phyloP scores from a whole-genome alignment of 495 filamentous ascomycete genomes.

The Penicillium fimorum region DNA sequence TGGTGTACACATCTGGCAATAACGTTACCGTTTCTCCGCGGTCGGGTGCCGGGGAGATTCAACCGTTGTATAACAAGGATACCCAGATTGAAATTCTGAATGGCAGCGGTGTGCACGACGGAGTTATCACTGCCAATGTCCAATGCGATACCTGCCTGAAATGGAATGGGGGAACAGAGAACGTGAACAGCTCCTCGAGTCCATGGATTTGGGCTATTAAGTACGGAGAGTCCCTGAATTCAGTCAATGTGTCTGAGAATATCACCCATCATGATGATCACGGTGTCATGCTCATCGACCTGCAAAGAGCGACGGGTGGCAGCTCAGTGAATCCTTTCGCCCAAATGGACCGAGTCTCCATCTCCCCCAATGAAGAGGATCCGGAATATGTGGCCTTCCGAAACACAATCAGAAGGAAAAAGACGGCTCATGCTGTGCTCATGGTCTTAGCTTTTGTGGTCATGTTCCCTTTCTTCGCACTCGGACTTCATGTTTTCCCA shows the following conservation, averaged over 20 bases:
- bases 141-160: conserved; percentile 55
- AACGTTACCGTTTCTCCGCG: conserved; percentile 66
- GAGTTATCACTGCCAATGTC: conserved; percentile 63
- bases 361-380: neutral
- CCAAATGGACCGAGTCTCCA: neutral
- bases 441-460: conserved; percentile 43
- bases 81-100: conserved; percentile 54
- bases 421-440: conserved; percentile 41
- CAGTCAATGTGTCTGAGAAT: conserved; percentile 42
- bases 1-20: conserved; percentile 62
- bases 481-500: conserved; percentile 43
- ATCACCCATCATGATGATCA: conserved; percentile 58
- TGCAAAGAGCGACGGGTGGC: conserved; percentile 21
- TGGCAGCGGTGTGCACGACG: conserved; percentile 55
- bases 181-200: conserved; percentile 42
- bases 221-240: conserved; percentile 55
- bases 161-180: conserved; percentile 53
- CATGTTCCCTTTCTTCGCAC: conserved; percentile 51
- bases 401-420: conserved; percentile 18
- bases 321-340: conserved; percentile 62
- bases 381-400: neutral
- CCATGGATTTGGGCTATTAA: conserved; percentile 69
- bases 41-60: conserved; percentile 48
- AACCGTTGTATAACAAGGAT: conserved; percentile 53
- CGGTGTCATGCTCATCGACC: conserved; percentile 17